Evolutionary conservation across 306 rosid species (phyloP).

Genomic region (Cajanus cajan): DNA sequence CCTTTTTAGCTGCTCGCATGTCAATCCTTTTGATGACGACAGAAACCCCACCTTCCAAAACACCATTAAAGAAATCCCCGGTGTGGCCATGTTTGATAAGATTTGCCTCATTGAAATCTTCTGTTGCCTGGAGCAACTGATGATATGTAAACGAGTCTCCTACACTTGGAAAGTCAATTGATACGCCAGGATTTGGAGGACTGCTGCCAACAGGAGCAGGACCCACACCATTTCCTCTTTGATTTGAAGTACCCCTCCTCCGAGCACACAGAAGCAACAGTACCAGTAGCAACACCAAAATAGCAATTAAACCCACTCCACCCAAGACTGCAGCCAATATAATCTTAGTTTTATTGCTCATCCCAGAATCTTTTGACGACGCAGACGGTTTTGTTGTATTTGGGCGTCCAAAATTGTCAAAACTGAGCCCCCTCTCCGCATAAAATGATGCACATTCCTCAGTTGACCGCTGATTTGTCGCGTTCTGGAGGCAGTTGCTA

Average conservation of each 20-base stretch:
- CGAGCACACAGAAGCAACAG: conserved; percentile 41
- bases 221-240: conserved; percentile 57
- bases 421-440: conserved; percentile 54
- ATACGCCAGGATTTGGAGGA: conserved; percentile 50
- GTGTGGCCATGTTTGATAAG: conserved; percentile 80
- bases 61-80: conserved; percentile 79
- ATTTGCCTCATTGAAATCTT: conserved; percentile 60
- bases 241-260: conserved; percentile 44
- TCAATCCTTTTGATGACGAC: conserved; percentile 73
- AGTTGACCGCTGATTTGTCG: conserved; percentile 52
- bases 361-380: conserved; percentile 34
- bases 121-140: conserved; percentile 76
- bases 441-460: conserved; percentile 68
- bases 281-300: conserved; percentile 43
- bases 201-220: conserved; percentile 51
- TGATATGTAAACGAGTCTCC: conserved; percentile 76
- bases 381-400: conserved; percentile 42
- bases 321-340: conserved; percentile 77
- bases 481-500: conserved; percentile 68
- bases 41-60: conserved; percentile 70
- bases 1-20: conserved; percentile 48
- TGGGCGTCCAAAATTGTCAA: conserved; percentile 65
- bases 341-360: conserved; percentile 56
- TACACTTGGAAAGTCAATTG: conserved; percentile 50
- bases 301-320: conserved; percentile 56